Percentiles rank a stretch among this genome's conserved stretches.
phyloP scores from a whole-genome alignment of 1,139 yeast species.

The Tardiomyces digboiensis region DNA sequence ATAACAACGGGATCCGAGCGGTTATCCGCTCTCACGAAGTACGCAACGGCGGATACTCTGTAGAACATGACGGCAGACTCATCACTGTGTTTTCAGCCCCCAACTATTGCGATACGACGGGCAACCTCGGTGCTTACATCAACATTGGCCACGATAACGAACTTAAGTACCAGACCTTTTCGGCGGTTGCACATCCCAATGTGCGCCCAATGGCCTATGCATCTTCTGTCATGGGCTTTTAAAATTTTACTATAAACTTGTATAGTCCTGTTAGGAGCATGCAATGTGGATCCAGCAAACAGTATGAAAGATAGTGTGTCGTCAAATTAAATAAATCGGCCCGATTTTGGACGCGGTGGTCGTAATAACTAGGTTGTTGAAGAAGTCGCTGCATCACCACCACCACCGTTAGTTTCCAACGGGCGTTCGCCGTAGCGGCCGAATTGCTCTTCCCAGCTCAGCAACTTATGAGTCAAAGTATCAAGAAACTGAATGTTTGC shows the following conservation, averaged over 20 bases:
- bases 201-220: conserved; percentile 95
- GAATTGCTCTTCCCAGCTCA: conserved; percentile 70
- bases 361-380: too few species aligned
- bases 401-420: too few species aligned
- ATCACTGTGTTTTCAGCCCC: conserved; percentile 97
- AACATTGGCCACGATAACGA: conserved; percentile 50
- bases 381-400: too few species aligned
- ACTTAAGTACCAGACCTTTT: conserved; percentile 49
- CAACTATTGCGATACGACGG: conserved; percentile 89
- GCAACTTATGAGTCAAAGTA: conserved; percentile 52
- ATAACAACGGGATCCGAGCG: conserved; percentile 60
- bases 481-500: conserved; percentile 61
- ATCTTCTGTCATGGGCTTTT: conserved; percentile 25
- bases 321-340: too few species aligned
- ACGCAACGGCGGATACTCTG: conserved; percentile 81
- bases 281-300: too few species aligned
- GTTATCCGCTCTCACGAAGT: conserved; percentile 94
- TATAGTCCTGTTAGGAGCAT: too few species aligned
- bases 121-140: conserved; percentile 84
- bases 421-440: conserved; percentile 35
- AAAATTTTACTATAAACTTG: too few species aligned
- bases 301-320: too few species aligned
- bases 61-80: conserved; percentile 77
- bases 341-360: too few species aligned
- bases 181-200: conserved; percentile 85